Evolutionary conservation across 805 yeast species (phyloP).

Genomic region (Candida boleticola): DNA sequence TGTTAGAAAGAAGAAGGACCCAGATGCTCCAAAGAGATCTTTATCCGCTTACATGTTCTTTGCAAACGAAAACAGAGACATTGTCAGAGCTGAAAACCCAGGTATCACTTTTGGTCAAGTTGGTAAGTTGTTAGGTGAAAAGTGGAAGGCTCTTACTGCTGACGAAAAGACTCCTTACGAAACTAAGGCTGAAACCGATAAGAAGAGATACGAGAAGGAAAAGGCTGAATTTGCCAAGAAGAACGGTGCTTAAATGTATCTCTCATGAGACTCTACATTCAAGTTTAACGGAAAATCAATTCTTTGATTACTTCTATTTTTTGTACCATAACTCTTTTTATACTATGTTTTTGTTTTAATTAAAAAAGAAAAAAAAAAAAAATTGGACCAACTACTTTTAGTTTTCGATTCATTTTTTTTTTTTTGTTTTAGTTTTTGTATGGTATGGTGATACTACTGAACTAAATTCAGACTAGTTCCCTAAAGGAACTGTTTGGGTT

Average conservation of each 20-base stretch:
- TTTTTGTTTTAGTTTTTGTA: constrained; percentile 2
- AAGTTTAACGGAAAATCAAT: not conserved
- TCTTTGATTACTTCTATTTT: not conserved
- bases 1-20: constrained; percentile 62
- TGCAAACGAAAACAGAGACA: constrained; percentile 96
- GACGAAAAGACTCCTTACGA: constrained; percentile 90
- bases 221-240: constrained; percentile 77
- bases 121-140: constrained; percentile 92
- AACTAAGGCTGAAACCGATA: constrained; percentile 90
- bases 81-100: constrained; percentile 93
- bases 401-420: not conserved
- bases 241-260: constrained; percentile 8
- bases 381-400: not conserved
- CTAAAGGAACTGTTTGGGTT: too few relatives aligned
- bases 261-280: not conserved
- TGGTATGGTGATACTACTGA: constrained; percentile 2
- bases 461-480: not conserved
- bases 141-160: constrained; percentile 86
- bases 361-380: not conserved
- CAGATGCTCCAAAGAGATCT: constrained; percentile 99
- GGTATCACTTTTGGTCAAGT: constrained; percentile 95
- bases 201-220: constrained; percentile 95
- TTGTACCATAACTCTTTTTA: constrained; percentile 5
- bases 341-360: not conserved
- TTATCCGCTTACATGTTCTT: constrained; percentile 98